Base-by-base conservation (phyloP, 2,329 filamentous ascomycete genomes). In the Exophiala calicioides region DNA sequence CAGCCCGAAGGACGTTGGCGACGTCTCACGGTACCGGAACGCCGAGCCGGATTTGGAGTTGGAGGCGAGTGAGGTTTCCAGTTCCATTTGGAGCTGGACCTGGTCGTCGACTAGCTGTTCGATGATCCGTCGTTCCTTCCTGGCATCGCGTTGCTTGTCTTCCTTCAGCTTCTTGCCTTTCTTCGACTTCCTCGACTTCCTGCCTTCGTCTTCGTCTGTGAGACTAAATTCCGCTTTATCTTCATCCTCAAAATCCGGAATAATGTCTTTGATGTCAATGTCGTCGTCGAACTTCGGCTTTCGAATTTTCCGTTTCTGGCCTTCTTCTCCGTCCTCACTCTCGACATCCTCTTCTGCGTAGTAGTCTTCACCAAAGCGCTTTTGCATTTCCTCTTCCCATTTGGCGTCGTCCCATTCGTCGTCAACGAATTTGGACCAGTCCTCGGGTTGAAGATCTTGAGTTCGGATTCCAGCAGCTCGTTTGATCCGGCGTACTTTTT, bases 21-120 rank as follows among this genome's bases (percentile, higher is more conserved):
- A 94, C 2, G 91, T 95, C 65, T 96, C 90, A 62, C 93, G 88
- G 74, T 98, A 98, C 46, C 88, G 85, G 80, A 98, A 98, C n/a
- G 20, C 72, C 71, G 34, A 70, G 67, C 36, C n/a, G n/a, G n/a
- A n/a, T n/a, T n/a, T n/a, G n/a, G n/a, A n/a, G n/a, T 68, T 73
- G 19, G 71, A 78, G 42, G 80, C 77, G 39, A 82, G 72, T 15
- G 82, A 80, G 53, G 82, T 71, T 48, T 88, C 83, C 47, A 94
- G 77, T 56, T 89, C 81, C n/a, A n/a, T n/a, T n/a, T n/a, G n/a
- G 60, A 96, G 78, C 56, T 89, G 81, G 59, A 96, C 78, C 63
- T 85, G 85, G 58, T 84, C 78, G 63, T 96, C 88, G 57, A 97
- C 85, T 32, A 96, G 80, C 44, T 85, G 82, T 65, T 96, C 90